A percentile compares a stretch with the other conserved stretches of the same genome.
These are phyloP conservation scores for Falciphora oryzae DNA, from an alignment of 2,329 filamentous ascomycete species.

Conservation along the genomic window DNA sequence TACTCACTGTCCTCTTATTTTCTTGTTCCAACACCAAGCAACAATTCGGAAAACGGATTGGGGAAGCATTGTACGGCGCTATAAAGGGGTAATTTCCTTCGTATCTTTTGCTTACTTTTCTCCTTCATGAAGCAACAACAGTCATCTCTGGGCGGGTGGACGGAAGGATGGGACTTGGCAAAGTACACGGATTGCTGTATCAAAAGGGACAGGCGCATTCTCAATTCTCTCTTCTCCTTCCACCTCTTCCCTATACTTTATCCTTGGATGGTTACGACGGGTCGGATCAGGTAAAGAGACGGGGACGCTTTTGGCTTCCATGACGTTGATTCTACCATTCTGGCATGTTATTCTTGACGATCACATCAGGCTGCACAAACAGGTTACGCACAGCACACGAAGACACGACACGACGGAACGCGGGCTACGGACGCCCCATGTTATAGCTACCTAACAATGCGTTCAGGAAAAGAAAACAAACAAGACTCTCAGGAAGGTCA, in stretches of 20 bases:
- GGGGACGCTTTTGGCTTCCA: too few relatives aligned
- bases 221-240: not conserved
- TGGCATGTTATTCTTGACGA: not conserved
- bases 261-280: not conserved
- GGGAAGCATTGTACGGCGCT: not conserved
- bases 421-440: too few relatives aligned
- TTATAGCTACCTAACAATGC: not conserved
- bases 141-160: not conserved
- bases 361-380: not conserved
- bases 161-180: conserved; percentile 2
- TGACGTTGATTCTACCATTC: not conserved
- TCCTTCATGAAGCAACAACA: not conserved
- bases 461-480: not conserved
- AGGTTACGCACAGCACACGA: not conserved
- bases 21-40: not conserved
- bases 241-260: not conserved
- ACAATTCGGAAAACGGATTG: not conserved
- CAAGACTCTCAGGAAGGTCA: not conserved
- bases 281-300: not conserved
- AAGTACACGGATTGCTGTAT: conserved; percentile 7
- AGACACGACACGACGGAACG: too few relatives aligned
- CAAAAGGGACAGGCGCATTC: not conserved
- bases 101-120: not conserved
- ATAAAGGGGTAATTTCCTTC: not conserved
- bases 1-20: not conserved